Base-by-base conservation (phyloP, 176 grass and related monocot species). In the Areca catechu region DNA sequence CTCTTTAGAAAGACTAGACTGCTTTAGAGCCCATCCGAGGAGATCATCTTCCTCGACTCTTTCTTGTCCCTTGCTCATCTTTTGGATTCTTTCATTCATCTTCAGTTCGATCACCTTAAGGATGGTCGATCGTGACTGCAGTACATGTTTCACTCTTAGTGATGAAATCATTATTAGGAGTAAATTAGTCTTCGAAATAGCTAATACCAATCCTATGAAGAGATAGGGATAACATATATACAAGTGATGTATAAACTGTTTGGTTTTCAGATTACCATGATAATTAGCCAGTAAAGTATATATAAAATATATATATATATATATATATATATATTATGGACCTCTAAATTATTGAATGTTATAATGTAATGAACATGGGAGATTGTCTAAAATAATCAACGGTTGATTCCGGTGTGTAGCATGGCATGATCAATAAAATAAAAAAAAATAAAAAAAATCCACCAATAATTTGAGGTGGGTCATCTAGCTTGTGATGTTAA, bases 41-140 rank as follows among this genome's bases (percentile, higher is more conserved):
- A 97, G 87, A 63, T 97, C 92, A n/a, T 91, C 87, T 63, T 91
- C 83, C 24, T 92, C 81, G 4, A 65, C 51, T 16, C 5, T 58
- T 21, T 58, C 77, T 3, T 43, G 43, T 16, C 64, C 58, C 43
- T 78, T 68, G 20, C 54, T 57, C 75, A 62, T 74, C 54, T 74
- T 76, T 58, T 68, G 7, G 16, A 83, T 59, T 43, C 87, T 74
- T 7, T 85, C 72, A 9, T 98, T 80, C 93, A 91, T 98, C 62
- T 83, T 85, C 68, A 56, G 75, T 72, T 98, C 87, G 50, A 98
- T 98, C 48, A 77, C 83, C 70, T 73, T 74, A n/a, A 98, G 83
- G 27, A 98, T 98, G 16, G 62, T 64, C 24, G 80, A 61, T 60
- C 93, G 72, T 0, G 93, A 98, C 93, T 98, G 68, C 20, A 23